These are phyloP conservation scores for Neurospora discreta DNA, from an alignment of 495 filamentous ascomycete genomes.

Conservation along the genomic window DNA sequence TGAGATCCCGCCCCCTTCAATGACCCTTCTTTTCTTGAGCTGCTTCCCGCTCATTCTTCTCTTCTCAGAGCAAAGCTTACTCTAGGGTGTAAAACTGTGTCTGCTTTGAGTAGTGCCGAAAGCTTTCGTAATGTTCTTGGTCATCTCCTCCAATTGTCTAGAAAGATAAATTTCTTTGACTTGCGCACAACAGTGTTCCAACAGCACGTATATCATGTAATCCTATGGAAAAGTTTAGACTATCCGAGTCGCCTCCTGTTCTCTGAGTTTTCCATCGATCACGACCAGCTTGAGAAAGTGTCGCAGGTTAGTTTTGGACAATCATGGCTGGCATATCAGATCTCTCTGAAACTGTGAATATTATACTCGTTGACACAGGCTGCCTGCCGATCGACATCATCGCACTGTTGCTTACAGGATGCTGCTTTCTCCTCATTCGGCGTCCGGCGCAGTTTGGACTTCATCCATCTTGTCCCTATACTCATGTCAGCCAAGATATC, in stretches of 20 bases:
- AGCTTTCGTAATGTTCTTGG: neutral
- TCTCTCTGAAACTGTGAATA: neutral
- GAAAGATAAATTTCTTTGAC: neutral
- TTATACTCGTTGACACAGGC: neutral
- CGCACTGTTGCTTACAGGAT: neutral
- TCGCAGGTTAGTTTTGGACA: neutral
- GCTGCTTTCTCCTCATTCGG: slow-evolving; percentile 1
- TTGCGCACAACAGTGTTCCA: neutral
- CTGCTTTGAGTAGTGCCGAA: too few species aligned
- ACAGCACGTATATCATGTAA: neutral
- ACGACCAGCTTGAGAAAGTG: neutral
- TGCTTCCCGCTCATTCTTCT: neutral
- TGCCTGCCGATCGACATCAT: neutral
- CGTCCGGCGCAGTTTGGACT: slow-evolving; percentile 14
- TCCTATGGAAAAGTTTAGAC: neutral
- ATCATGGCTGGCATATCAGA: neutral
- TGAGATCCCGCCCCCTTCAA: neutral
- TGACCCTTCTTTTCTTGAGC: too few species aligned
- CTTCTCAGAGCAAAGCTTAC: neutral
- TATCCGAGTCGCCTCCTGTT: neutral
- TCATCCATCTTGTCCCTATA: slow-evolving; percentile 15
- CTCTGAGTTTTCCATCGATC: neutral
- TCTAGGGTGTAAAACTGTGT: too few species aligned
- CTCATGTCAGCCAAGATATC: slow-evolving; percentile 2
- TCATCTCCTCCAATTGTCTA: neutral